A percentile compares a stretch with the other conserved stretches of the same genome.
These are phyloP conservation scores for Xylaria nigripes DNA, from an alignment of 495 filamentous ascomycete species.

Conservation along the genomic window DNA sequence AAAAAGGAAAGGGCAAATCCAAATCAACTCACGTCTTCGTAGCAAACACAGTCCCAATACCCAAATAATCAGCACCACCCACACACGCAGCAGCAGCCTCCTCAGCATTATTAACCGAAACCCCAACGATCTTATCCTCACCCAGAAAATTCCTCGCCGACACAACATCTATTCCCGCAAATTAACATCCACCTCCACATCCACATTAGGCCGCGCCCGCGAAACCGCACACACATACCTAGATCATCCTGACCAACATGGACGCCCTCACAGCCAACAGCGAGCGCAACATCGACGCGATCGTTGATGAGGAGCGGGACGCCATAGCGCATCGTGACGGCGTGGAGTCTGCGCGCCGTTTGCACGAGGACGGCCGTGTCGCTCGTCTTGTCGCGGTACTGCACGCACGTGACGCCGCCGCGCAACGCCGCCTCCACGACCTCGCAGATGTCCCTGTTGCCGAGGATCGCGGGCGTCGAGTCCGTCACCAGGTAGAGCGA, in stretches of 20 bases:
- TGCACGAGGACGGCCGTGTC: conserved; percentile 64
- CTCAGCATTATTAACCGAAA: conserved; percentile 59
- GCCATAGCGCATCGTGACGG: conserved; percentile 54
- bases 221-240: conserved; percentile 39
- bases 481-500: conserved; percentile 89
- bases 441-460: conserved; percentile 55
- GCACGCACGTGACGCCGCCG: conserved; percentile 82
- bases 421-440: conserved; percentile 70
- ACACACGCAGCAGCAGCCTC: conserved; percentile 60
- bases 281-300: conserved; percentile 84
- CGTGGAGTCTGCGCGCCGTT: conserved; percentile 63
- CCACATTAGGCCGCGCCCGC: not conserved
- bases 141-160: conserved; percentile 67
- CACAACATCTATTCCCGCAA: conserved; percentile 53
- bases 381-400: conserved; percentile 81
- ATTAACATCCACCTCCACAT: not conserved
- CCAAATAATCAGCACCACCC: conserved; percentile 78
- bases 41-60: conserved; percentile 78
- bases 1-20: not conserved
- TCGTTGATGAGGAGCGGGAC: conserved; percentile 93
- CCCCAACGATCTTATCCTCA: conserved; percentile 54
- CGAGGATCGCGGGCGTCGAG: conserved; percentile 66
- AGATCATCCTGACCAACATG: conserved; percentile 95
- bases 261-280: conserved; percentile 78
- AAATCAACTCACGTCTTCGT: conserved; percentile 58